Conservation (phyloP, 306 rosid species). For the Carpinus viminea region DNA sequence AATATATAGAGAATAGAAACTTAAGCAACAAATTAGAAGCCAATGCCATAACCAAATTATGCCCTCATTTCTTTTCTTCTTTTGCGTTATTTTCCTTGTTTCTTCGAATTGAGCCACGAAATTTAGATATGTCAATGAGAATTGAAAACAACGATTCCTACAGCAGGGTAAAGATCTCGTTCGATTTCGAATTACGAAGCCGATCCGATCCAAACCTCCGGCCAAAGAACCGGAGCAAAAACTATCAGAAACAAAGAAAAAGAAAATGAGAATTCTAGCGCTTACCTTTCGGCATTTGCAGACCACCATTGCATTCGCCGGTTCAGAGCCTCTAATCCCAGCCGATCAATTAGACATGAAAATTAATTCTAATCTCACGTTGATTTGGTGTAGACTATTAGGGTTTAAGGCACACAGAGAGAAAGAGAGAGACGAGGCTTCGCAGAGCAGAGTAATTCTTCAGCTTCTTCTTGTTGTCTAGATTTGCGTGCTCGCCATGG, state of each 20-base stretch:
- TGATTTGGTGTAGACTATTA: not conserved
- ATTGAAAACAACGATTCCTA: slow-evolving; percentile 12
- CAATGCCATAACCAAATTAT: not conserved
- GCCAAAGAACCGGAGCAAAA: slow-evolving; percentile 26
- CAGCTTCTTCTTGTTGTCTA: not conserved
- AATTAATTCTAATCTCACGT: not conserved
- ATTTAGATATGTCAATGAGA: not conserved
- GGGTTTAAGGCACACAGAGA: slow-evolving; percentile 18
- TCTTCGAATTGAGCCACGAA: not conserved
- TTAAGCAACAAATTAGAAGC: not conserved
- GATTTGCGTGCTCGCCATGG: slow-evolving; percentile 26
- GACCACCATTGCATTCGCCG: slow-evolving; percentile 91
- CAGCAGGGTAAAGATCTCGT: slow-evolving; percentile 36
- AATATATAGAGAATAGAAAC: not conserved
- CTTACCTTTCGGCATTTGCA: slow-evolving; percentile 99
- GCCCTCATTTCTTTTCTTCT: not conserved
- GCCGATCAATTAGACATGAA: not conserved
- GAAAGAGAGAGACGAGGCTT: not conserved
- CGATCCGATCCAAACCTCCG: slow-evolving; percentile 55
- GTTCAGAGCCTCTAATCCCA: slow-evolving; percentile 20
- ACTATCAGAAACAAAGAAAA: not conserved
- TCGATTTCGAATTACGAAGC: slow-evolving; percentile 22
- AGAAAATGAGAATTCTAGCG: slow-evolving; percentile 9
- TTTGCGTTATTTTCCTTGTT: not conserved
- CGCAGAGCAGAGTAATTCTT: not conserved